phyloP scores from a whole-genome alignment of 495 filamentous ascomycete species.

The Venustampulla echinocandica region DNA sequence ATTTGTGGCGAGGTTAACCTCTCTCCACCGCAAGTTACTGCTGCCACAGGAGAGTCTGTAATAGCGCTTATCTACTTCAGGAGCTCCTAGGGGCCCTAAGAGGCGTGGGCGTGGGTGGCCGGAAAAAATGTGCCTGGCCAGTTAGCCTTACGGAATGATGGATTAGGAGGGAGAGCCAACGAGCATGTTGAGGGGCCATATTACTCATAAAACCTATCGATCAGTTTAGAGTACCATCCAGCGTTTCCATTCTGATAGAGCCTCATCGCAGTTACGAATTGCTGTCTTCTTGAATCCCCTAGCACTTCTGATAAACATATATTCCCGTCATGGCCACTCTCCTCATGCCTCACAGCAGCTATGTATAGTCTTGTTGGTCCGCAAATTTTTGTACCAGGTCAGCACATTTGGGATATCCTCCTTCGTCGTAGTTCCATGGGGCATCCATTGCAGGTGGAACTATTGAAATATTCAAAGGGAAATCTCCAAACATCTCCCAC shows the following conservation, averaged over 20 bases:
- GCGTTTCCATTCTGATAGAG: slow-evolving; percentile 3
- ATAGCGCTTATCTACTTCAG: too few species aligned
- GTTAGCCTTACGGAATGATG: too few species aligned
- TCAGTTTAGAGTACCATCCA: neutral
- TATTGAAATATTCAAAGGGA: slow-evolving; percentile 7
- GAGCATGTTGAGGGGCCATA: too few species aligned
- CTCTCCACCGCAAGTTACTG: too few species aligned
- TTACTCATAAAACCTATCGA: slow-evolving; percentile 2
- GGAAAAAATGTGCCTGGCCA: too few species aligned
- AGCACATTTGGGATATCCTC: slow-evolving; percentile 1
- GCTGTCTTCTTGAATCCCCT: slow-evolving; percentile 4
- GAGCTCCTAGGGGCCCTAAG: too few species aligned
- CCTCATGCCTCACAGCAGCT: slow-evolving; percentile 5
- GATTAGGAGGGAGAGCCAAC: too few species aligned
- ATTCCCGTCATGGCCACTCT: slow-evolving; percentile 1
- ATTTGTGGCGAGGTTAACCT: too few species aligned
- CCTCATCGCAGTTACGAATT: slow-evolving; percentile 9
- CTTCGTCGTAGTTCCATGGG: slow-evolving; percentile 12
- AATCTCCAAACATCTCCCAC: slow-evolving; percentile 17
- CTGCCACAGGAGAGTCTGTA: too few species aligned
- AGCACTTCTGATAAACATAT: slow-evolving; percentile 3
- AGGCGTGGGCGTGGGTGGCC: too few species aligned
- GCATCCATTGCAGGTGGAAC: slow-evolving; percentile 8
- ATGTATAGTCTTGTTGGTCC: slow-evolving; percentile 11
- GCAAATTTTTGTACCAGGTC: slow-evolving; percentile 5